Conservation (phyloP, 1,284 basidiomycete species). For the Ganoderma lingzhi region DNA sequence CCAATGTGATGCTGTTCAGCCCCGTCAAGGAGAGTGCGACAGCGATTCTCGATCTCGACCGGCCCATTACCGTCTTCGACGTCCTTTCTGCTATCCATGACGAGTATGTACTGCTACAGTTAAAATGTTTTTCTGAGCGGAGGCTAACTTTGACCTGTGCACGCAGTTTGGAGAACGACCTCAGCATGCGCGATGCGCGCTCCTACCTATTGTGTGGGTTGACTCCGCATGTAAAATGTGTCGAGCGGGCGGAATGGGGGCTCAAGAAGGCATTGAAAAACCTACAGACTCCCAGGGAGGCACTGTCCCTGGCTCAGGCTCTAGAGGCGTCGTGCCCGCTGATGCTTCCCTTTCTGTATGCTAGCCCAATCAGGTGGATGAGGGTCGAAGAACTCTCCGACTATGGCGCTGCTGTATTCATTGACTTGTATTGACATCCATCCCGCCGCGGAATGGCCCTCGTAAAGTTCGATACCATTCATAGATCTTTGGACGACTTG, state of each 20-base stretch:
- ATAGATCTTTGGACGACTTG: background rate
- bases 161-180: background rate
- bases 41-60: background rate
- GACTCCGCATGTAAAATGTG: background rate
- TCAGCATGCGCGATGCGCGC: background rate
- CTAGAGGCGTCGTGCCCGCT: too few relatives aligned
- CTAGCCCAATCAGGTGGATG: background rate
- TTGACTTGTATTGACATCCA: background rate
- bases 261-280: background rate
- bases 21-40: background rate
- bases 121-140: background rate
- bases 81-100: background rate
- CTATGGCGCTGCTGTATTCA: background rate
- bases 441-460: background rate
- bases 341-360: too few relatives aligned
- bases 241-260: background rate
- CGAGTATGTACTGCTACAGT: background rate
- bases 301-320: too few relatives aligned
- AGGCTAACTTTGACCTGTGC: background rate
- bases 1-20: background rate
- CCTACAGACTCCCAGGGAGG: background rate
- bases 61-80: background rate
- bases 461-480: background rate
- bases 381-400: background rate
- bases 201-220: background rate